Conservation (phyloP, 2,329 filamentous ascomycete species). For the Aspergillus sp. region DNA sequence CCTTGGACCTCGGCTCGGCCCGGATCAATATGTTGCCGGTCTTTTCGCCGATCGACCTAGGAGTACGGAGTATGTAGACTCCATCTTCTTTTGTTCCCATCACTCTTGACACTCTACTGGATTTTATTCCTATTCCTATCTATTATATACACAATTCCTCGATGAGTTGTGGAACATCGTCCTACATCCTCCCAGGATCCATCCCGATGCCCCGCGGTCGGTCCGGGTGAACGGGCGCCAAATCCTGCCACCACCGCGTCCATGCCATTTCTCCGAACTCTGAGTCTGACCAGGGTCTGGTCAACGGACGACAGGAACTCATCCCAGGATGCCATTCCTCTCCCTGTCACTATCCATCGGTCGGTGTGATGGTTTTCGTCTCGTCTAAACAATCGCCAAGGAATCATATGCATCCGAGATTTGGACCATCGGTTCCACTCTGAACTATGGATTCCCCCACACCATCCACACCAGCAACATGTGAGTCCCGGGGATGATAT, state of each 20-base stretch:
- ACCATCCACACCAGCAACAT: background rate
- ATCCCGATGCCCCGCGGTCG: background rate
- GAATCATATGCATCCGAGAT: constrained; percentile 2
- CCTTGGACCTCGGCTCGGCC: constrained; percentile 27
- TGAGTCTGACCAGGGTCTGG: background rate
- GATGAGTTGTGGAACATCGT: background rate
- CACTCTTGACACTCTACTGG: background rate
- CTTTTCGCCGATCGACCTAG: background rate
- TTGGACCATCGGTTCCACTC: background rate
- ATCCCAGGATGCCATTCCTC: no score
- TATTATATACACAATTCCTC: background rate
- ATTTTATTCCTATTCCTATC: background rate
- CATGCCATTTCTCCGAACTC: constrained; percentile 6
- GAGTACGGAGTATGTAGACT: background rate
- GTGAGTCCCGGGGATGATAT: background rate
- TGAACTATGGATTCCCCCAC: background rate
- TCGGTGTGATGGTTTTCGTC: no score
- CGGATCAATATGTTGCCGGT: constrained; percentile 10
- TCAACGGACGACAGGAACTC: constrained; percentile 8
- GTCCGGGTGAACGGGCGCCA: constrained; percentile 16
- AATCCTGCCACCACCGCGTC: constrained; percentile 2
- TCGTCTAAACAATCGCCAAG: constrained; percentile 2
- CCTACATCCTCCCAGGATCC: background rate
- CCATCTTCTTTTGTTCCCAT: background rate
- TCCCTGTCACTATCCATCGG: no score